Evolutionary conservation across 306 rosid species (phyloP).

Genomic region (Medicago arabica): DNA sequence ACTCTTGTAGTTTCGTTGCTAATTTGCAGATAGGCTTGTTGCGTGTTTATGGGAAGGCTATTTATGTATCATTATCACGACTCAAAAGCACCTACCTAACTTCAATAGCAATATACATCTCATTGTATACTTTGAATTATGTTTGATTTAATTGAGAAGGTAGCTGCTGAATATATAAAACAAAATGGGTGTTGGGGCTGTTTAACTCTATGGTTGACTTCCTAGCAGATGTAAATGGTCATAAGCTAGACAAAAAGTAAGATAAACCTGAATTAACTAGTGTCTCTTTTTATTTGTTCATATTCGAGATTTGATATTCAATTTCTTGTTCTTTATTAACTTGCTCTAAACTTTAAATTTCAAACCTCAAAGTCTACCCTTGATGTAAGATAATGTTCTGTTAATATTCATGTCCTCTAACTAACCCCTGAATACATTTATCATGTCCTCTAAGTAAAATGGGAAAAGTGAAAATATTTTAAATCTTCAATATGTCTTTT

Average conservation of each 20-base stretch:
- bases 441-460: neutral
- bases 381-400: slow-evolving; percentile 9
- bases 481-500: slow-evolving; percentile 2
- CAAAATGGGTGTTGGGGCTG: neutral
- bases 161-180: neutral
- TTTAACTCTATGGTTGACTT: neutral
- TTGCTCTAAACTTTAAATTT: slow-evolving; percentile 3
- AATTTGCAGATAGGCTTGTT: neutral
- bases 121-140: neutral
- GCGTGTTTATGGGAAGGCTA: neutral
- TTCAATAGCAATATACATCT: neutral
- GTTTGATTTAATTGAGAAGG: neutral
- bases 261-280: neutral
- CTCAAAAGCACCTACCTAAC: neutral
- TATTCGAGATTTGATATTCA: slow-evolving; percentile 8
- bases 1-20: neutral
- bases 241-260: slow-evolving; percentile 7
- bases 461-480: slow-evolving; percentile 1
- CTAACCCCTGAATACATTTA: neutral
- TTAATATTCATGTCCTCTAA: neutral
- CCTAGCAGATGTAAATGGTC: neutral
- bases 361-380: neutral
- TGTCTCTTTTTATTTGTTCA: neutral
- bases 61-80: neutral
- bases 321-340: slow-evolving; percentile 3